Conservation (phyloP, 1,284 basidiomycete species). For the Agroathelia rolfsii region DNA sequence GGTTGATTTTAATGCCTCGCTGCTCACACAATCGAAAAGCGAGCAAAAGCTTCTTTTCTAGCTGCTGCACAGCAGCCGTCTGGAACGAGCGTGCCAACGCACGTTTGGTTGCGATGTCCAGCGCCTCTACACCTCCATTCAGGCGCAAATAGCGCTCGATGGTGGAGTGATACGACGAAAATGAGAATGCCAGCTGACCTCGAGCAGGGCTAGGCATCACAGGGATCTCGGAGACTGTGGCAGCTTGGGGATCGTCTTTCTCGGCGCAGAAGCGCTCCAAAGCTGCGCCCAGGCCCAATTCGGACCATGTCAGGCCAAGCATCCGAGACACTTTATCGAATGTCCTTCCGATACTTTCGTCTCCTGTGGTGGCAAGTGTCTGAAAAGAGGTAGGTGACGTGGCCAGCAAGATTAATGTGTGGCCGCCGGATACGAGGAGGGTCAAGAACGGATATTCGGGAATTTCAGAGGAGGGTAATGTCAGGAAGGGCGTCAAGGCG, state of each 20-base stretch:
- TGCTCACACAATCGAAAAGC: conserved; percentile 40
- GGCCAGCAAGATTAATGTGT: conserved; percentile 80
- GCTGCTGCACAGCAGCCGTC: conserved; percentile 55
- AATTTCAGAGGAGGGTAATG: conserved; percentile 34
- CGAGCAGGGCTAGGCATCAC: conserved; percentile 44
- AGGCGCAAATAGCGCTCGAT: conserved; percentile 43
- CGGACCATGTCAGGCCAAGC: conserved; percentile 54
- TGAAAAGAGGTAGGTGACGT: conserved; percentile 47
- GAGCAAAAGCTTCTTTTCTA: conserved; percentile 65
- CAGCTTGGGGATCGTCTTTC: conserved; percentile 16
- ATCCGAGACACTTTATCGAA: conserved; percentile 76
- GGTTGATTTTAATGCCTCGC: conserved; percentile 31
- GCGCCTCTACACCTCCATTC: conserved; percentile 26
- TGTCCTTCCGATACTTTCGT: conserved; percentile 69
- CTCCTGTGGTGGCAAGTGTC: conserved; percentile 67
- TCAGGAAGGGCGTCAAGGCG: conserved; percentile 78
- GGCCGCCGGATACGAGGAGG: conserved; percentile 83
- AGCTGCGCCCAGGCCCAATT: conserved; percentile 61
- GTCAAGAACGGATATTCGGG: conserved; percentile 82
- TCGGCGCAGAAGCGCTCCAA: conserved; percentile 57
- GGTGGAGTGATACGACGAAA: conserved; percentile 59
- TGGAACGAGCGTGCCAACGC: conserved; percentile 68
- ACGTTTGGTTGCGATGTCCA: conserved; percentile 26
- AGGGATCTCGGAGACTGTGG: conserved; percentile 23
- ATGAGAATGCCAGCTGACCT: conserved; percentile 63